Evolutionary conservation across 176 grass and related monocot species (phyloP).

Genomic region (Leersia perrieri): DNA sequence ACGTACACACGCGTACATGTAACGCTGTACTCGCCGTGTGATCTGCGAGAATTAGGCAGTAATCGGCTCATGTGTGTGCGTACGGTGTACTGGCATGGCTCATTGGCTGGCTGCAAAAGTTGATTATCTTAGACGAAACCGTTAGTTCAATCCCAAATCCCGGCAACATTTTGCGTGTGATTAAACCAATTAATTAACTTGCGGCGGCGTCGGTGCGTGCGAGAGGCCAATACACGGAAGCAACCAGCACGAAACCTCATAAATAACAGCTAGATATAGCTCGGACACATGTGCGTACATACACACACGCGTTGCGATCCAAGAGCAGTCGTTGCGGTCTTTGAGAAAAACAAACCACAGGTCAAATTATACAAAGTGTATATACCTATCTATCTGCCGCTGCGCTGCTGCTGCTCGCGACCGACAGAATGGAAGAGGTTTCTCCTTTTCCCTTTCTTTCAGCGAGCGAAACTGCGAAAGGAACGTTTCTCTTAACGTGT

Average conservation of each 20-base stretch:
- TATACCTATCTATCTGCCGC: background rate
- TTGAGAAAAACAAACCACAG: conserved; percentile 26
- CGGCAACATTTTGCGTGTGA: conserved; percentile 31
- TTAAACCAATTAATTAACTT: conserved; percentile 30
- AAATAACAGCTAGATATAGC: conserved; percentile 9
- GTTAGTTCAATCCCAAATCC: background rate
- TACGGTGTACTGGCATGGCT: background rate
- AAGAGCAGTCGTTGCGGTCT: background rate
- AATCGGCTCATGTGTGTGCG: background rate
- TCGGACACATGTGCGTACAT: background rate
- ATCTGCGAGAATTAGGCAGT: background rate
- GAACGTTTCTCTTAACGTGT: conserved; percentile 15
- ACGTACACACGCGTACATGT: no score
- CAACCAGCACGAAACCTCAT: conserved; percentile 5
- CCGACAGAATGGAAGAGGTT: conserved; percentile 27
- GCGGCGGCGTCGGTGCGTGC: conserved; percentile 37
- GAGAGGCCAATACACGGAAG: background rate
- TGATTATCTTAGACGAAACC: conserved; percentile 25
- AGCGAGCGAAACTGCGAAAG: background rate
- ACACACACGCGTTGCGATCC: conserved; percentile 2
- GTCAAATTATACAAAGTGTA: background rate
- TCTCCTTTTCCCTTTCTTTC: background rate
- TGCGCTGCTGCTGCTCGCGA: background rate
- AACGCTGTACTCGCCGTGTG: background rate
- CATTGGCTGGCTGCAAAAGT: background rate